Conservation (phyloP, 768 basidiomycete species). For the Pulveroboletus sp. region DNA sequence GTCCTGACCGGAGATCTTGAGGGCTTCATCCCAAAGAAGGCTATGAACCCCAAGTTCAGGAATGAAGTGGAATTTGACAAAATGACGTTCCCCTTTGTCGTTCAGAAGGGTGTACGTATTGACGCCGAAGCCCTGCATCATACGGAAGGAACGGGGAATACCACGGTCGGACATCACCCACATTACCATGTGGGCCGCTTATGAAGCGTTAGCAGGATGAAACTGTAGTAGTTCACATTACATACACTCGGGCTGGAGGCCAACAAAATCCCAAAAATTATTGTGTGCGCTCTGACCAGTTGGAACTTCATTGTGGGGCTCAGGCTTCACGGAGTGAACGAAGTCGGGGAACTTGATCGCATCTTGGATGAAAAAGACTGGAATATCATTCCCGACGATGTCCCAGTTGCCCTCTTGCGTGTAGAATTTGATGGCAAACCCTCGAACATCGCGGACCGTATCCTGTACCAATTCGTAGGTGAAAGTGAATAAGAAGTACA, state of each 20-base stretch:
- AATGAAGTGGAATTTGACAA: conserved; percentile 87
- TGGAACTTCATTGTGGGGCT: conserved; percentile 79
- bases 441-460: conserved; percentile 80
- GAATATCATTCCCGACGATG: conserved; percentile 79
- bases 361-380: conserved; percentile 80
- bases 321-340: conserved; percentile 81
- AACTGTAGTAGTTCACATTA: not conserved
- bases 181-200: conserved; percentile 70
- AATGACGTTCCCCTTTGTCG: conserved; percentile 58
- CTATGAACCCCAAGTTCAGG: conserved; percentile 81
- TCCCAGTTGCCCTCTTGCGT: conserved; percentile 87
- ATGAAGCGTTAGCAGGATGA: conserved; percentile 15
- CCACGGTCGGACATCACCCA: conserved; percentile 85
- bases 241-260: conserved; percentile 62
- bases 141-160: conserved; percentile 80
- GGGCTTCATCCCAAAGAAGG: conserved; percentile 84
- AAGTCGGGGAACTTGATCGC: conserved; percentile 85
- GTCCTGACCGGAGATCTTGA: conserved; percentile 80
- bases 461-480: conserved; percentile 38
- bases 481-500: not conserved
- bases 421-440: conserved; percentile 82
- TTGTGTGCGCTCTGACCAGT: conserved; percentile 70
- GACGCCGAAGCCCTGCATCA: conserved; percentile 89
- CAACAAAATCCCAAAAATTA: conserved; percentile 85
- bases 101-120: conserved; percentile 82